These are phyloP conservation scores for Pichia sp. DNA, from an alignment of 1,139 yeast species.

Conservation along the genomic window DNA sequence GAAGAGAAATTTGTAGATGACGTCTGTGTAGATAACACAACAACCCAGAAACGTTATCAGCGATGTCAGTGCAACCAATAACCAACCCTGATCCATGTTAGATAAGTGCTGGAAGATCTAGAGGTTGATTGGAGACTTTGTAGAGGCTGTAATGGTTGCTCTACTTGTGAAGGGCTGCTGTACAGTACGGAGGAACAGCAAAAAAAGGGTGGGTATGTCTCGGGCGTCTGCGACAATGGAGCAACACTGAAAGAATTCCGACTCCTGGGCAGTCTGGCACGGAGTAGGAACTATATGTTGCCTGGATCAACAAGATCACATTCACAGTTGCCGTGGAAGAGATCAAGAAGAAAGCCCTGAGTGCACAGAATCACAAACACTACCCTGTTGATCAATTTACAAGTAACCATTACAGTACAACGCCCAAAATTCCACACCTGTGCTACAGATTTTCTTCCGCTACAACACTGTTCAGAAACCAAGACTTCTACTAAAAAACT, in stretches of 20 bases:
- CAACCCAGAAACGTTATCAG: slow-evolving; percentile 59
- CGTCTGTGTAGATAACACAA: slow-evolving; percentile 49
- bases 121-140: not conserved
- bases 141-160: not conserved
- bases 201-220: not conserved
- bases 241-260: not conserved
- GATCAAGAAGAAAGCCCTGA: not conserved
- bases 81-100: slow-evolving; percentile 49
- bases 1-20: slow-evolving; percentile 38
- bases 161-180: not conserved
- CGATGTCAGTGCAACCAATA: slow-evolving; percentile 52
- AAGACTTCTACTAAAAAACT: slow-evolving; percentile 23
- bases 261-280: not conserved
- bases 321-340: not conserved
- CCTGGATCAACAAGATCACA: not conserved
- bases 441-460: not conserved
- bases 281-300: not conserved
- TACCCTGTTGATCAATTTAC: not conserved
- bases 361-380: not conserved
- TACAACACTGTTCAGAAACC: slow-evolving; percentile 14
- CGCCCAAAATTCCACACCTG: not conserved
- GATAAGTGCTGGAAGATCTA: not conserved
- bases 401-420: not conserved
- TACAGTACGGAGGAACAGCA: not conserved
- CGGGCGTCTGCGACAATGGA: not conserved